Base-by-base conservation (phyloP, 805 yeast species). In the Scheffersomyces coipomensis region DNA sequence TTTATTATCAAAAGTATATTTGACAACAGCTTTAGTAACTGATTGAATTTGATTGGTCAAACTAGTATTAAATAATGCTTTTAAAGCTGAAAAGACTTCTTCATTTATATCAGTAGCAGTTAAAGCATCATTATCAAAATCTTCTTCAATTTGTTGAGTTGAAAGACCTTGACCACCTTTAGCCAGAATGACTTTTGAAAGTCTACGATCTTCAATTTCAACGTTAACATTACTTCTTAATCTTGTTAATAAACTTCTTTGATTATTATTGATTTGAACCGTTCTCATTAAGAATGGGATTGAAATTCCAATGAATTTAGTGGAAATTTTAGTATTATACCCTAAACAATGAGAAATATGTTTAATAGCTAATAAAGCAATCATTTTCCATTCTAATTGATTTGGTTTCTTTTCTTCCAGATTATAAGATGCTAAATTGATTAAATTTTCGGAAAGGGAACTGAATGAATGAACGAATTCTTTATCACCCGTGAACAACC, bases 401-500 rank as follows among this genome's bases (percentile, higher is more conserved):
- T 66, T 64, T 6, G 75, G 68, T 3, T 39, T 25, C 13, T 29
- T 33, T 2, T 40, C 44, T 12, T 39, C 34, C 30, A 27, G 30
- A 23, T 42, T 42, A 6, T 34, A 19, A 5, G 33, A 22, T 3
- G 55, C 53, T 10, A 47, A 42, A 19, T 49, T 42, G 17, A 60
- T 51, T 18, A 60, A 43, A 4, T 34, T 31, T 13, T 51, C 45
- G 1, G 61, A 49, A 15, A 74, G 49, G 13, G 57, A 40, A 16
- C 62, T 60, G 56, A 81, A 83, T 32, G 60, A 46, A 21, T 64
- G 63, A 8, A 79, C 75, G 53, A 82, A 85, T 19, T 58, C 69
- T 33, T 74, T 65, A 60, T 85, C 88, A 29, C 89, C 89, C 22
- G 77, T 68, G 50, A 83, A 79, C 40, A 85, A 64, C 8, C 78